Evolutionary conservation across 2,329 filamentous ascomycete species (phyloP), one percentile per base, ranked within the genome.

Genomic region (Aspergillus tubingensis): DNA sequence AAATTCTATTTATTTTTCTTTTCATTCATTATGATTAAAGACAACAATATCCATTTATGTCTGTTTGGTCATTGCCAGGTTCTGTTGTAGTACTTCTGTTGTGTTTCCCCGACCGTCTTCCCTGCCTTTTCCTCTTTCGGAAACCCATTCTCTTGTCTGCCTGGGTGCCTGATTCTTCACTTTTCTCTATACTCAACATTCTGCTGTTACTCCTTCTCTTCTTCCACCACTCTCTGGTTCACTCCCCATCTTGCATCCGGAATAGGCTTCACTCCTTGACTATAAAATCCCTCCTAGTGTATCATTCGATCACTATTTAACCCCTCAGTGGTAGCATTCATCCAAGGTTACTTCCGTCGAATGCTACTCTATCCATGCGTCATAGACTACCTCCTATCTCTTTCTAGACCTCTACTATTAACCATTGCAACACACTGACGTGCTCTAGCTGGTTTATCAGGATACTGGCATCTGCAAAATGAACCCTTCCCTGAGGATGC

Each of bases 311-410:
- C 25, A 19, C 25, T 50, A 13, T 10, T 19, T 10, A 4, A 17
- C 15, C 25, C 25, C 25, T 27, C 47, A 17, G 25, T 30, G 47
- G 47, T 50, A 44, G 17, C 39, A 41, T 27, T 23, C 39, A 47
- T 17, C 52, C 25, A 54, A 54, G 58, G 65, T 62, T 62, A 54
- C 64, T 56, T 66, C 52, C 43, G 30, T 19, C 48, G 21, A 43
- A 64, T 64, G 51, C 60, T 60, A 64, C 62, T 55, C 23, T 50
- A 54, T 66, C 62, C 62, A 65, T 41, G 61, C 65, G 67, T 68
- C 67, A 68, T 68, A 61, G 62, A 63, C 49, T 36, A 36, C 11
- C 11, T 27, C 39, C 27, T 41, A 17, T 39, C 32, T 30, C 36
- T 39, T 32, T 10, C 15, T 15, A 57, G 27, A 11, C 41, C n/a